Evolutionary conservation across 2,329 filamentous ascomycete species (phyloP).

Genomic region (Sphaerostilbella broomeana): DNA sequence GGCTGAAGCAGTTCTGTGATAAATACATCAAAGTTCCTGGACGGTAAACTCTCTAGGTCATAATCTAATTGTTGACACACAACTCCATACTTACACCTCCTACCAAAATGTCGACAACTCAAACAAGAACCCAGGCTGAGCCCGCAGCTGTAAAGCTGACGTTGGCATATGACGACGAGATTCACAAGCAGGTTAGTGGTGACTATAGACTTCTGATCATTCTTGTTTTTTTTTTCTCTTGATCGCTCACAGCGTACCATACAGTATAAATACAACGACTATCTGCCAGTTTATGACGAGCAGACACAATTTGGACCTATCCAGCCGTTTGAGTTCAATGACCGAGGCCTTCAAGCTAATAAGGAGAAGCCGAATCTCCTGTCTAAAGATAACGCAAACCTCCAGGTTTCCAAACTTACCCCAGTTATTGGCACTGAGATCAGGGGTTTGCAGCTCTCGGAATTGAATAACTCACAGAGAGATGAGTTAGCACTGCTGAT

Average conservation of each 20-base stretch:
- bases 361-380: constrained; percentile 38
- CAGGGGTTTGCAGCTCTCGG: constrained; percentile 37
- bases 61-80: background rate
- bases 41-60: background rate
- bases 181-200: constrained; percentile 7
- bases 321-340: constrained; percentile 13
- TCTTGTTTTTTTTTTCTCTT: background rate
- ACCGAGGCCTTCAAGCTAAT: constrained; percentile 36
- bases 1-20: background rate
- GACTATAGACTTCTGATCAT: background rate
- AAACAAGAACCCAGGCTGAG: constrained; percentile 1
- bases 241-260: too few relatives aligned
- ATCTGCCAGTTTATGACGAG: constrained; percentile 9
- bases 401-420: constrained; percentile 34
- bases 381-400: constrained; percentile 20
- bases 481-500: constrained; percentile 45
- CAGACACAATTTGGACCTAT: constrained; percentile 9
- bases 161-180: constrained; percentile 4
- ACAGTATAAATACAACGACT: constrained; percentile 5
- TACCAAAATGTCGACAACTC: constrained; percentile 7
- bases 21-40: background rate
- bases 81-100: too few relatives aligned
- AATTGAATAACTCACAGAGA: constrained; percentile 37
- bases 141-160: constrained; percentile 4
- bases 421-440: constrained; percentile 37